Conservation (phyloP, 164 flowering plant species). For the Annona cherimola region DNA sequence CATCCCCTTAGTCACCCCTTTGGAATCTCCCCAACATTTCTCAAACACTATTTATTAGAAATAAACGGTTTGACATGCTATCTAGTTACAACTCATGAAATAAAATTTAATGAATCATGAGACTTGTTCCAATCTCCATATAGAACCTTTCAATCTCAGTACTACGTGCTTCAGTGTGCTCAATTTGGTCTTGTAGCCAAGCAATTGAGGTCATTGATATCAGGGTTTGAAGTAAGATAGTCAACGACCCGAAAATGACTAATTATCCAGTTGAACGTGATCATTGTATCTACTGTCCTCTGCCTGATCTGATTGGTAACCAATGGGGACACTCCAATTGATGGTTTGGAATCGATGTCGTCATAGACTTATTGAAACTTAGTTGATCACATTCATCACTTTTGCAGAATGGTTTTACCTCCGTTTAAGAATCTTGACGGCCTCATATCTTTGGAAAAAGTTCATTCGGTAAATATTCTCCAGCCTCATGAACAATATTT, state of each 20-base stretch:
- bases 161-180: neutral
- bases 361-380: neutral
- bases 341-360: neutral
- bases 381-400: neutral
- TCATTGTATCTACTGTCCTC: neutral
- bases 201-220: neutral
- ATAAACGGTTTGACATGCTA: too few species aligned
- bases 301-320: neutral
- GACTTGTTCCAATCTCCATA: too few species aligned
- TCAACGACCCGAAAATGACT: neutral
- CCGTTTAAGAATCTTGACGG: slow-evolving; percentile 69
- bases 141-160: neutral
- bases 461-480: slow-evolving; percentile 36
- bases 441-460: slow-evolving; percentile 43
- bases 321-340: neutral
- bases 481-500: too few species aligned
- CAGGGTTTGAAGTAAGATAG: neutral
- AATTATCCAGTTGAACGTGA: neutral
- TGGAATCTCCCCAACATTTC: neutral
- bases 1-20: neutral
- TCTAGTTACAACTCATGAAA: too few species aligned
- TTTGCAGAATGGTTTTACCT: slow-evolving; percentile 66
- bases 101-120: too few species aligned
- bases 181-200: neutral
- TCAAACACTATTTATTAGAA: neutral